Base-by-base conservation (phyloP, 805 yeast species). In the Metschnikowia cerradonensis region DNA sequence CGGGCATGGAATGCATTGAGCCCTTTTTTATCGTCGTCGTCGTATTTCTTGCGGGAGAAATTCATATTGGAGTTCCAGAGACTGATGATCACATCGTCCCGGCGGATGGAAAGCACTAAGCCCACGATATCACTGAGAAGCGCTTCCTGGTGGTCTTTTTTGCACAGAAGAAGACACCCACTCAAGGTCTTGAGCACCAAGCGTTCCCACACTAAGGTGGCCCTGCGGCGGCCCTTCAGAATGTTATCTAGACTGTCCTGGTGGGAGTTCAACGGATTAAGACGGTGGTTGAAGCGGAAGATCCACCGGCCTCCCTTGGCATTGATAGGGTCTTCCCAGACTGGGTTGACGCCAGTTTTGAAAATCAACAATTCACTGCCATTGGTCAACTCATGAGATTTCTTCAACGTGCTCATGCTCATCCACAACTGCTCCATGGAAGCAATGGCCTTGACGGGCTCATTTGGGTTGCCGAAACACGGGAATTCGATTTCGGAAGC, bases 311-410 rank as follows among this genome's bases (percentile, higher is more conserved):
- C 88, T 35, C 88, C 88, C 47, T 72, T 68, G 52, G 76, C 66
- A 60, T 83, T 83, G 45, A 74, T 68, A 7, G 84, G 83, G 60
- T 83, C 87, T 60, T 83, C 87, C 87, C 88, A 83, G 45, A 81
- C 78, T 10, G 88, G 88, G 55, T 78, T 77, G 35, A 82, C 73
- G 2, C 84, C 85, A 32, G 75, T 67, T 56, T 81, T 81, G 67
- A 83, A 83, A 8, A 83, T 64, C 52, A 81, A 78, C 49, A 78
- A 70, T 60, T 82, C 86, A 23, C 81, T 71, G 19, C 81, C 82
- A 43, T 65, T 63, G 17, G 70, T 65, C 51, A 78, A 64, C 37
- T 71, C 72, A 45, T 62, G 62, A 1, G 77, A 63, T 37, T 63
- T 65, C 55, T 73, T 75, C 51, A 81, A 58, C 26, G 65, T 63